These are phyloP conservation scores for Aechmea fasciata DNA, from an alignment of 176 grass and related monocot genomes.

Conservation along the genomic window DNA sequence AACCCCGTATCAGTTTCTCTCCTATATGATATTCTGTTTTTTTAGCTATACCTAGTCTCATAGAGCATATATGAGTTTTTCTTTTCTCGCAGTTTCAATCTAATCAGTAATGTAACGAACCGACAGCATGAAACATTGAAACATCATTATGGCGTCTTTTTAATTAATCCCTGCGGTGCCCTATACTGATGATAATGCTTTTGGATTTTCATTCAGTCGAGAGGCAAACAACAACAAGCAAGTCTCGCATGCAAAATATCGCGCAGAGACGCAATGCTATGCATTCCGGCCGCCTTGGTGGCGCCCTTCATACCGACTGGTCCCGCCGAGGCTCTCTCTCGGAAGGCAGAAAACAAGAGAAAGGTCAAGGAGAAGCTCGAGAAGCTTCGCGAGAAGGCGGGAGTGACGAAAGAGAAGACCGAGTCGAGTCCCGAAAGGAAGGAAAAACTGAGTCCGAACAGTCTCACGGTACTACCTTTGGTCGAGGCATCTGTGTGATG, in stretches of 20 bases:
- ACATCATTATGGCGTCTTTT: too few relatives aligned
- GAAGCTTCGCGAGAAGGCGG: constrained; percentile 49
- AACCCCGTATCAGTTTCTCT: too few relatives aligned
- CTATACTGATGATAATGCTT: neutral
- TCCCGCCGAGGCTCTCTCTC: constrained; percentile 30
- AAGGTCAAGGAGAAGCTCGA: constrained; percentile 69
- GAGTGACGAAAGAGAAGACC: constrained; percentile 6
- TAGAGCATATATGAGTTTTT: too few relatives aligned
- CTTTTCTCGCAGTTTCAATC: too few relatives aligned
- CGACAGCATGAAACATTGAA: too few relatives aligned
- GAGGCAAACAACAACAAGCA: constrained; percentile 11
- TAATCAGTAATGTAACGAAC: too few relatives aligned
- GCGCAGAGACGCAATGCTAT: constrained; percentile 52
- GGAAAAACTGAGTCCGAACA: constrained; percentile 8
- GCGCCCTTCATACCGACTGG: constrained; percentile 18
- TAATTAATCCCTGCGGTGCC: neutral
- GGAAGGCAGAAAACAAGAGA: constrained; percentile 49
- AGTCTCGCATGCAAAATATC: constrained; percentile 17
- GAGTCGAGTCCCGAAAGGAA: constrained; percentile 10
- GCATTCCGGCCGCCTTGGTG: constrained; percentile 27
- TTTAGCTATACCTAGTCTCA: too few relatives aligned
- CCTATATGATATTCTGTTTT: too few relatives aligned
- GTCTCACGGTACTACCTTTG: constrained; percentile 2
- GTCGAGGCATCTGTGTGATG: constrained; percentile 7
- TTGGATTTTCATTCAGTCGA: constrained; percentile 4